Evolutionary conservation across 2,329 filamentous ascomycete species (phyloP).

Genomic region (Pyricularia grisea): DNA sequence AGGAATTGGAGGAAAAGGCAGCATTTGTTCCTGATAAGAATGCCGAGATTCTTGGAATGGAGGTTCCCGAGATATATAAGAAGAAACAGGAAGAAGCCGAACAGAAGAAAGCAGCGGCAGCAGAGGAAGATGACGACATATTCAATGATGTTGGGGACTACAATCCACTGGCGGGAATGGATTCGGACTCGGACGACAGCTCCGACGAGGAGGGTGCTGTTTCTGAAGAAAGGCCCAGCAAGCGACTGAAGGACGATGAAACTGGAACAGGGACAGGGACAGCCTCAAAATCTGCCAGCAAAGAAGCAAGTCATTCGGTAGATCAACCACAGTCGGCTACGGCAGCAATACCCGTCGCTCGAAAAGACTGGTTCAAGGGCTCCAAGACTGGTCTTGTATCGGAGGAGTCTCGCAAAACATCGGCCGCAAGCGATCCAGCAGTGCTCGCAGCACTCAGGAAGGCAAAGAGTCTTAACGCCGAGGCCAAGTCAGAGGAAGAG

Average conservation of each 20-base stretch:
- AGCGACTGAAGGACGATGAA: neutral
- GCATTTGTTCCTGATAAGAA: conserved; percentile 42
- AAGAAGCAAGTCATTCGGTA: conserved; percentile 1
- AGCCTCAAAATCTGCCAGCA: neutral
- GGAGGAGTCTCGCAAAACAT: conserved; percentile 37
- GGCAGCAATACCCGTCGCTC: conserved; percentile 12
- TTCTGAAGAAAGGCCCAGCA: conserved; percentile 8
- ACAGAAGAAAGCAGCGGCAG: conserved; percentile 25
- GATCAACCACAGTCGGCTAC: neutral
- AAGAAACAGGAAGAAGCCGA: conserved; percentile 35
- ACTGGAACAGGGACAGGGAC: neutral
- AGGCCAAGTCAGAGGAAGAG: conserved; percentile 27
- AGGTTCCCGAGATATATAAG: conserved; percentile 50
- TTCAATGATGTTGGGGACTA: conserved; percentile 60
- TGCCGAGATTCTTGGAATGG: conserved; percentile 53
- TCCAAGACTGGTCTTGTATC: conserved; percentile 45
- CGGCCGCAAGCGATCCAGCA: conserved; percentile 62
- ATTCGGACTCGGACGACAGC: conserved; percentile 29
- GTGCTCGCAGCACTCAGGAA: conserved; percentile 80
- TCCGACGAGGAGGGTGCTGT: conserved; percentile 19
- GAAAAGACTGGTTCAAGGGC: conserved; percentile 53
- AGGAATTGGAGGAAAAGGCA: conserved; percentile 21
- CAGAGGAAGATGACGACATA: conserved; percentile 51
- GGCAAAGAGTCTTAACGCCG: conserved; percentile 56
- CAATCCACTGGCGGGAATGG: conserved; percentile 53